A percentile compares a stretch with the other conserved stretches of the same genome.
These are phyloP conservation scores for Solioccasus polychromus DNA, from an alignment of 768 basidiomycete genomes.

Conservation along the genomic window DNA sequence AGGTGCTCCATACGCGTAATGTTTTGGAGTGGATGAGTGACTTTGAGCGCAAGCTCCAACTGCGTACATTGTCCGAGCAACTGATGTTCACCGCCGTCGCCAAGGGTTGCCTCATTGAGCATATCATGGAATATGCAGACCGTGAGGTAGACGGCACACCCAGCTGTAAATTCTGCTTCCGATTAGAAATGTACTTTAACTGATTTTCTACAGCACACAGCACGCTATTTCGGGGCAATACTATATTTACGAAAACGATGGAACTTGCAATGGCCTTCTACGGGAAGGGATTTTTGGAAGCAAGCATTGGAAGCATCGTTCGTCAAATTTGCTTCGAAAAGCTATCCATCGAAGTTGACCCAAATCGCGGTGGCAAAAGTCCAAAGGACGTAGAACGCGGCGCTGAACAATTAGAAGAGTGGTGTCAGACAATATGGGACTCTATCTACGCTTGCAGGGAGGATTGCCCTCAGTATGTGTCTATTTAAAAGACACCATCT, in stretches of 20 bases:
- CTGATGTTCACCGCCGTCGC: slow-evolving; percentile 70
- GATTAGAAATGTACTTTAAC: background rate
- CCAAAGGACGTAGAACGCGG: slow-evolving; percentile 63
- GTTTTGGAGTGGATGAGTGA: slow-evolving; percentile 74
- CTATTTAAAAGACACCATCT: slow-evolving; percentile 4
- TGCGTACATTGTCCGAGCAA: slow-evolving; percentile 59
- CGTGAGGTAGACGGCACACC: slow-evolving; percentile 70
- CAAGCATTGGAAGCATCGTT: slow-evolving; percentile 69
- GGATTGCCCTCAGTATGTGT: slow-evolving; percentile 72
- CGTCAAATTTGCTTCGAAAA: slow-evolving; percentile 70
- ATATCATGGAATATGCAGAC: slow-evolving; percentile 67
- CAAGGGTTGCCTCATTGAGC: slow-evolving; percentile 59
- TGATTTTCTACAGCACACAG: slow-evolving; percentile 55
- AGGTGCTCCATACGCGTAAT: slow-evolving; percentile 52
- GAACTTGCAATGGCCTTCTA: slow-evolving; percentile 81
- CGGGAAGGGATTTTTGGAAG: slow-evolving; percentile 76
- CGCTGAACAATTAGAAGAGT: slow-evolving; percentile 65
- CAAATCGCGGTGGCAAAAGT: slow-evolving; percentile 59
- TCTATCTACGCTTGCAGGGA: slow-evolving; percentile 71
- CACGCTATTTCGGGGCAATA: slow-evolving; percentile 71
- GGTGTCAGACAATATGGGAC: slow-evolving; percentile 81
- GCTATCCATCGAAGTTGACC: slow-evolving; percentile 81
- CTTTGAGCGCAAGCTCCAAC: slow-evolving; percentile 61
- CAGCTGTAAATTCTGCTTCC: slow-evolving; percentile 47
- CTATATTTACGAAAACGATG: slow-evolving; percentile 68